Conservation (phyloP, 345 rosid genomes). For the Noccaea bulbosa region DNA sequence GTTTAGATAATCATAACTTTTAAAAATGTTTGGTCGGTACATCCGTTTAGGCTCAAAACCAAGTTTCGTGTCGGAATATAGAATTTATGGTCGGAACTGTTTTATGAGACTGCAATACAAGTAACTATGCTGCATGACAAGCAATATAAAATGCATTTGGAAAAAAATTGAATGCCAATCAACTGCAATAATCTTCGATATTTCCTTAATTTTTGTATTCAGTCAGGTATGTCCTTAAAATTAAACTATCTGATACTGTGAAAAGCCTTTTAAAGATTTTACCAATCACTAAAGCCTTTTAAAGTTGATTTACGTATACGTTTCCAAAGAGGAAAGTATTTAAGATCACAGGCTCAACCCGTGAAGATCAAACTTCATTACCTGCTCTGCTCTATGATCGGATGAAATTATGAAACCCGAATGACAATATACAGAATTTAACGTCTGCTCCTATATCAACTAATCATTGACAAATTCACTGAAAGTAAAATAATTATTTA, state of each 20-base stretch:
- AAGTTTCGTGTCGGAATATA: not conserved
- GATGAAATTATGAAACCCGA: not conserved
- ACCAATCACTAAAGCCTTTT: no score
- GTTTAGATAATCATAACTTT: not conserved
- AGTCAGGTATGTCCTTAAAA: not conserved
- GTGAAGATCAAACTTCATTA: not conserved
- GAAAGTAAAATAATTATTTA: not conserved
- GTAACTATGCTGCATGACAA: not conserved
- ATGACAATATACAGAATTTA: conserved; percentile 1
- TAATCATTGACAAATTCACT: conserved; percentile 2
- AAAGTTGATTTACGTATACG: not conserved
- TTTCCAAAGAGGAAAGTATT: not conserved
- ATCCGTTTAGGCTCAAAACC: conserved; percentile 1
- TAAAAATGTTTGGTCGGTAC: conserved; percentile 5
- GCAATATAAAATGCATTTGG: not conserved
- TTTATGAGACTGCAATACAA: not conserved
- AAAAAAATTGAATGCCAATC: not conserved
- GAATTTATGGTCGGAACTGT: not conserved
- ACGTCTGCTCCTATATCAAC: not conserved
- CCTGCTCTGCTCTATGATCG: not conserved
- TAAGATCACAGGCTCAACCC: not conserved
- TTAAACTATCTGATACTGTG: not conserved
- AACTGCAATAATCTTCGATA: not conserved
- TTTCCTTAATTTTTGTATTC: no score
- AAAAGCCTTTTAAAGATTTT: no score